A percentile compares a stretch with the other conserved stretches of the same genome.
Evolutionary conservation across 2,329 filamentous ascomycete genomes (phyloP).

Genomic region (Neonectria hederae): DNA sequence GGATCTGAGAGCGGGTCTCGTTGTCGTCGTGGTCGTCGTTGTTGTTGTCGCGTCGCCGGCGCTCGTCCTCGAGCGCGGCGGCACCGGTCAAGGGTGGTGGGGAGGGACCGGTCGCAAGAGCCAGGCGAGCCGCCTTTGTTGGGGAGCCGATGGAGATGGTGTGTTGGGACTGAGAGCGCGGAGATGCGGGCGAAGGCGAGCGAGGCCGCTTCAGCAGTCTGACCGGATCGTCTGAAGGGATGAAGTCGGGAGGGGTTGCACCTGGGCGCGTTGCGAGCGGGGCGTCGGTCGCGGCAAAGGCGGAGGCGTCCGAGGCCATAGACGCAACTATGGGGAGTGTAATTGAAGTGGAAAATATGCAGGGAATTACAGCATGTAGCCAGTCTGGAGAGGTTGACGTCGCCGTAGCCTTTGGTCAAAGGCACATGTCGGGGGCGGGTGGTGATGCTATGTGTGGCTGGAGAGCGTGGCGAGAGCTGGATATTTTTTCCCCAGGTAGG

Average conservation of each 20-base stretch:
- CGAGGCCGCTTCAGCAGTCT: conserved; percentile 57
- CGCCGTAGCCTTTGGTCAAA: conserved; percentile 41
- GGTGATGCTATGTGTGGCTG: conserved; percentile 53
- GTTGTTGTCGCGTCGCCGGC: conserved; percentile 54
- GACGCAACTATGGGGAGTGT: conserved; percentile 37
- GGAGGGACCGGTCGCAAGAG: conserved; percentile 54
- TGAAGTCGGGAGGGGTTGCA: conserved; percentile 48
- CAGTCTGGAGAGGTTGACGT: conserved; percentile 37
- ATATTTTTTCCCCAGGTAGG: conserved; percentile 39
- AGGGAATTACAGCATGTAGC: conserved; percentile 35
- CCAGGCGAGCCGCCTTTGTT: conserved; percentile 63
- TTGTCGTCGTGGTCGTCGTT: conserved; percentile 44
- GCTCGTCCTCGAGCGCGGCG: conserved; percentile 64
- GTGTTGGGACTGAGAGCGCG: conserved; percentile 45
- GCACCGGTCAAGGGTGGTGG: conserved; percentile 62
- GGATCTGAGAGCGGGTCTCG: conserved; percentile 50
- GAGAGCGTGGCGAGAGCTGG: conserved; percentile 56
- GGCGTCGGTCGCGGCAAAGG: conserved; percentile 63
- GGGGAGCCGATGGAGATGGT: conserved; percentile 58
- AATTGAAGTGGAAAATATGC: conserved; percentile 32
- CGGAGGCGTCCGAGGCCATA: conserved; percentile 66
- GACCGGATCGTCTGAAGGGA: conserved; percentile 53
- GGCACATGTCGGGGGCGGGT: conserved; percentile 49
- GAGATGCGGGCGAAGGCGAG: conserved; percentile 56
- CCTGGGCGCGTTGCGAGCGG: conserved; percentile 52